Base-by-base conservation (phyloP, 441 rosid species). In the California macrophylla region DNA sequence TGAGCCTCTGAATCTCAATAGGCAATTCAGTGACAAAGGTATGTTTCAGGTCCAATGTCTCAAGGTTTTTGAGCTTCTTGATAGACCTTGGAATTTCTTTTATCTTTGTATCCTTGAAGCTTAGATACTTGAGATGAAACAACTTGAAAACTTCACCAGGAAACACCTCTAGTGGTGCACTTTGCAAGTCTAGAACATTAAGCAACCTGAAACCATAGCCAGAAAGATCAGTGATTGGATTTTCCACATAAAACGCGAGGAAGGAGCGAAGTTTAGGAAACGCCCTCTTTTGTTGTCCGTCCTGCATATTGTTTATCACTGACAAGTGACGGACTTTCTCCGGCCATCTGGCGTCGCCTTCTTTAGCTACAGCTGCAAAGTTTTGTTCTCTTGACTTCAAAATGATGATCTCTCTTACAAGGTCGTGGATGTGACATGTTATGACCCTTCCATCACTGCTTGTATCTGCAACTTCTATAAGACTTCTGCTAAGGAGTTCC, bases 301-400 rank as follows among this genome's bases (percentile, higher is more conserved):
- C 69, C 38, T 72, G 74, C 24, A 64, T 15, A 40, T 63, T 70
- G 29, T 77, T 78, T 6, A 81, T 81, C 32, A 81, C 61, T 0
- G 85, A 85, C 16, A 82, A 69, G 16, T 77, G 85, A 0, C 85
- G 82, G 9, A 69, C 71, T 38, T 79, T 81, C 54, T 79, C 86
- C 0, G 82, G 78, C 82, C 72, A 73, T 3, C 16, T 62, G 0
- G 28, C 58, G 12, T 71, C 64, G 2, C 69, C 71, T 4, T 80
- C 79, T 54, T 78, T 80, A 12, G 77, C 80, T 13, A 80, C 64
- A 4, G 74, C 70, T 0, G 78, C 75, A 47, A 77, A 75, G 73
- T 69, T 76, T 40, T 60, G 76, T 9, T 82, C 76, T 54, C 73
- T 75, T 6, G 82, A 76, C 67, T 77, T 73, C 0, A 66, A 58